These are phyloP conservation scores for Camellia lanceoleosa DNA, from an alignment of 148 eudicot species.

Conservation along the genomic window DNA sequence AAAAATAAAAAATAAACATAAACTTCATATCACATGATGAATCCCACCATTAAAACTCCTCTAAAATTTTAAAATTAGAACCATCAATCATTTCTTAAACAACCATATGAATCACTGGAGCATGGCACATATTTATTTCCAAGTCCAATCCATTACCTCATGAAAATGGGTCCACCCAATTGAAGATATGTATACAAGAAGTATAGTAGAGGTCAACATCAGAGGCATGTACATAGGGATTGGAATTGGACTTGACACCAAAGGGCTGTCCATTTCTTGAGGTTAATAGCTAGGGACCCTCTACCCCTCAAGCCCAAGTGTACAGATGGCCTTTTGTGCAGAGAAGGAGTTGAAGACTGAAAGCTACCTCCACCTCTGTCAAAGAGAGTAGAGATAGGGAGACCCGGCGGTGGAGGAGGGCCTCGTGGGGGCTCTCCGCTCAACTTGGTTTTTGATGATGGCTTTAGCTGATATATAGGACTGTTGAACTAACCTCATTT, in stretches of 20 bases:
- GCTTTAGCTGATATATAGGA: neutral
- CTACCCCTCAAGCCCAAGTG: neutral
- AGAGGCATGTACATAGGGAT: neutral
- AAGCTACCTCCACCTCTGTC: neutral
- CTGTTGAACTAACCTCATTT: slow-evolving; percentile 1
- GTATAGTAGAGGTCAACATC: slow-evolving; percentile 3
- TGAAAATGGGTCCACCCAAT: neutral
- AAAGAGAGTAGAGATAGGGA: neutral
- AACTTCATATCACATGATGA: too few species aligned
- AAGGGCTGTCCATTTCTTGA: slow-evolving; percentile 3
- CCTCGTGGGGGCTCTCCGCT: neutral
- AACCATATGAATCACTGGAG: too few species aligned
- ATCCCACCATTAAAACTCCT: neutral
- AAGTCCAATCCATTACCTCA: neutral
- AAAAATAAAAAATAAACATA: too few species aligned
- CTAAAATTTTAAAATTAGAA: too few species aligned
- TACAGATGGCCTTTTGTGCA: neutral
- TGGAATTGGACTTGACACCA: neutral
- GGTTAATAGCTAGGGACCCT: neutral
- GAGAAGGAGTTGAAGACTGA: neutral
- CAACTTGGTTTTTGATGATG: neutral
- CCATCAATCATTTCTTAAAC: too few species aligned
- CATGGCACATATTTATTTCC: too few species aligned
- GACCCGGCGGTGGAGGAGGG: neutral
- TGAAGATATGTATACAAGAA: neutral